Conservation (phyloP, 352 stramenopile genomes). For the Phytopythium litorale region DNA sequence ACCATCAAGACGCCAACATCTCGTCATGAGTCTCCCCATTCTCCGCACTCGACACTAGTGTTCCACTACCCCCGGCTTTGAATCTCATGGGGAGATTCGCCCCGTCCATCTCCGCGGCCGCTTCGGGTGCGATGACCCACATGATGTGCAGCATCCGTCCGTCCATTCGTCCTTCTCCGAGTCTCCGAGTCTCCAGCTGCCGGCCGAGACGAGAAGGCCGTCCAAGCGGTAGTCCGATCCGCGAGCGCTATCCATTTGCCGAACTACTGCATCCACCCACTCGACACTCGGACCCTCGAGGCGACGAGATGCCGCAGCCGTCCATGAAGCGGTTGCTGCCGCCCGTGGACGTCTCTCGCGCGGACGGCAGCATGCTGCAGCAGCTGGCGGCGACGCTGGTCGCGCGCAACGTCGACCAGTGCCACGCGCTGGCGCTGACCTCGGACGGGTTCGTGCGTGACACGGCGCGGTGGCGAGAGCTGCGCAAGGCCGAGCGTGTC, state of each 20-base stretch:
- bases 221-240: not conserved
- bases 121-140: not conserved
- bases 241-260: not conserved
- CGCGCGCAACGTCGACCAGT: slow-evolving; percentile 25
- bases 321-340: slow-evolving; percentile 13
- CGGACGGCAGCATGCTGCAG: slow-evolving; percentile 19
- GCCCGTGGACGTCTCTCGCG: slow-evolving; percentile 13
- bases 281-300: not conserved
- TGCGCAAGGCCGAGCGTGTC: slow-evolving; percentile 20
- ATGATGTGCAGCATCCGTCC: not conserved
- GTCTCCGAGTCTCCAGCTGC: not conserved
- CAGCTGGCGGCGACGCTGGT: slow-evolving; percentile 22
- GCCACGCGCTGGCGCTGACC: slow-evolving; percentile 11
- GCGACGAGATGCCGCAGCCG: not conserved
- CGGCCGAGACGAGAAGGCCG: no score
- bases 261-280: no score
- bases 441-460: slow-evolving; percentile 15
- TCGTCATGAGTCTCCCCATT: not conserved
- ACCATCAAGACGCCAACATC: not conserved
- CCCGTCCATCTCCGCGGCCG: not conserved
- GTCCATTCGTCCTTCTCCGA: not conserved
- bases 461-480: slow-evolving; percentile 23
- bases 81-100: not conserved
- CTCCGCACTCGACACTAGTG: no score
- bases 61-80: not conserved